phyloP scores from a whole-genome alignment of 2,329 filamentous ascomycete genomes.

The Colletotrichum orbiculare region DNA sequence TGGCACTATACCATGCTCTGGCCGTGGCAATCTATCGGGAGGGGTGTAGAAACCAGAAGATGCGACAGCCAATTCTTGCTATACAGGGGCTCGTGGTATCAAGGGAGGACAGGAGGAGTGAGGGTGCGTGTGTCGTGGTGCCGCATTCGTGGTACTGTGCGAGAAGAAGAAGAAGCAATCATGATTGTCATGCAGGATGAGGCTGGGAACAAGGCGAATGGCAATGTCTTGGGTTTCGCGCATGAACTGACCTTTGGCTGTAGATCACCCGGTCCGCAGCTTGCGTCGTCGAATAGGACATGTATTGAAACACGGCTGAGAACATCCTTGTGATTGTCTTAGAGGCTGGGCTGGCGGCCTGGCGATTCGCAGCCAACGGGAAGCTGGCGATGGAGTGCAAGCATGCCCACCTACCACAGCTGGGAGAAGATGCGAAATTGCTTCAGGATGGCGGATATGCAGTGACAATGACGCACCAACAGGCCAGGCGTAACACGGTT shows the following conservation, averaged over 20 bases:
- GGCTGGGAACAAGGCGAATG: constrained; percentile 16
- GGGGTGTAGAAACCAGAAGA: background rate
- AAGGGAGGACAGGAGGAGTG: background rate
- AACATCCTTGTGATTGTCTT: constrained; percentile 13
- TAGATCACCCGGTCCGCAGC: constrained; percentile 15
- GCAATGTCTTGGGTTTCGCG: constrained; percentile 7
- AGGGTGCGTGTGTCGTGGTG: background rate
- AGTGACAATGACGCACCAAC: no score
- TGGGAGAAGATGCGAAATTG: no score
- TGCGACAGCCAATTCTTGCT: background rate
- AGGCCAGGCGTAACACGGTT: no score
- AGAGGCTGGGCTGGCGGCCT: constrained; percentile 13
- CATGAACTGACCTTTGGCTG: constrained; percentile 13
- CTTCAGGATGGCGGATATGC: no score
- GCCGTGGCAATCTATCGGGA: background rate
- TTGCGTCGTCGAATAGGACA: background rate
- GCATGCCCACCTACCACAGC: no score
- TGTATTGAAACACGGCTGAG: constrained; percentile 32
- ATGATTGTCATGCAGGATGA: constrained; percentile 6
- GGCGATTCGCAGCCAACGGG: background rate
- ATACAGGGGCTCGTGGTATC: background rate
- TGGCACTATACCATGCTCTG: background rate
- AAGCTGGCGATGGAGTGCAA: background rate
- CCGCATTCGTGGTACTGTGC: background rate
- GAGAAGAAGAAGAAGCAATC: constrained; percentile 5